Evolutionary conservation across 2,329 filamentous ascomycete species (phyloP).

Genomic region (Aspergillus sclerotialis): DNA sequence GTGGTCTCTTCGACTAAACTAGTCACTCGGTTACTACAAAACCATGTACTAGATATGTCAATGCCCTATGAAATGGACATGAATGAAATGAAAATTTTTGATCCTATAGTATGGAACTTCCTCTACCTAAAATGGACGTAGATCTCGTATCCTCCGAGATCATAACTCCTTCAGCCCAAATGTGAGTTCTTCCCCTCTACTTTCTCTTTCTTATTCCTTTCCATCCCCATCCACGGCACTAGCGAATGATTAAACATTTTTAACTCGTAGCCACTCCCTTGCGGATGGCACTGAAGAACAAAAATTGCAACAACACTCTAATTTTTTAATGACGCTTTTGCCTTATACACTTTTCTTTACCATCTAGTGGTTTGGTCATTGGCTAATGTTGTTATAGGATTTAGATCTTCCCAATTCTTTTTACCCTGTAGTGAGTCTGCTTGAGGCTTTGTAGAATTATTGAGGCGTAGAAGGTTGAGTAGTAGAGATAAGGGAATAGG

Average conservation of each 20-base stretch:
- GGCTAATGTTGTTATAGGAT: not conserved
- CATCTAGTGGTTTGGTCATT: not conserved
- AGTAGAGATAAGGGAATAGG: too few species aligned
- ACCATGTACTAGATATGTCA: conserved; percentile 33
- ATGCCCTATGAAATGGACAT: conserved; percentile 25
- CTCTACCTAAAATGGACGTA: conserved; percentile 26
- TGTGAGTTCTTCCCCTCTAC: conserved; percentile 15
- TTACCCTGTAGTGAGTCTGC: too few species aligned
- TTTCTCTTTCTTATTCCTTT: conserved; percentile 6
- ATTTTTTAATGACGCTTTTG: conserved; percentile 59
- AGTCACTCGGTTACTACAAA: conserved; percentile 19
- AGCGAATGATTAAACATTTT: conserved; percentile 60
- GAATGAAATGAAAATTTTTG: conserved; percentile 27
- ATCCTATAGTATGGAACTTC: conserved; percentile 12
- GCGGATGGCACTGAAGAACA: conserved; percentile 47
- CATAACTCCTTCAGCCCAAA: too few species aligned
- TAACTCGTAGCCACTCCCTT: conserved; percentile 54
- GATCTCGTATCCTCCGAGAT: conserved; percentile 23
- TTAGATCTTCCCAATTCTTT: not conserved
- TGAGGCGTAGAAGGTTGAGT: too few species aligned
- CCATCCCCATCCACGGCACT: conserved; percentile 6
- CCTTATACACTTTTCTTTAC: conserved; percentile 7
- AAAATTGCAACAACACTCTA: conserved; percentile 61
- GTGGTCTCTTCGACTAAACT: conserved; percentile 62
- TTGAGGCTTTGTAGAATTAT: too few species aligned